Conservation (phyloP, 2,329 filamentous ascomycete genomes). For the Gaeumannomyces tritici region DNA sequence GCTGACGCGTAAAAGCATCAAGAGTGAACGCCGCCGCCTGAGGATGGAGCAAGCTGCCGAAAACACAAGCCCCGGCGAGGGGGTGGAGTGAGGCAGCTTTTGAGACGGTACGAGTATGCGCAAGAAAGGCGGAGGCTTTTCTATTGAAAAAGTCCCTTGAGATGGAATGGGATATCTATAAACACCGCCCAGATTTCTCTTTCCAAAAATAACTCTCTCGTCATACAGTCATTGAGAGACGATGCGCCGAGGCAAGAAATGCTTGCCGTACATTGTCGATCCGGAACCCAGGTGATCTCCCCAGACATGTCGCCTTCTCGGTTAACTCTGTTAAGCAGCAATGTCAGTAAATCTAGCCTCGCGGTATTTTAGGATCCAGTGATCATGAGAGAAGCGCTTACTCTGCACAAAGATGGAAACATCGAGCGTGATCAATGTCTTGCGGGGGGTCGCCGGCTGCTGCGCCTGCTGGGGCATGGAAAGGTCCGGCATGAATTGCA, state of each 20-base stretch:
- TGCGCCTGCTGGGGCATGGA: not conserved
- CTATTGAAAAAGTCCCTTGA: no score
- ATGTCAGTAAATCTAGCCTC: not conserved
- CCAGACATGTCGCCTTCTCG: slow-evolving; percentile 17
- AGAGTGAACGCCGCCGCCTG: not conserved
- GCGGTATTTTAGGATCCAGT: no score
- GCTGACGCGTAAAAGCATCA: slow-evolving; percentile 6
- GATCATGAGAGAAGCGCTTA: slow-evolving; percentile 4
- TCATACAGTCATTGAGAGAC: not conserved
- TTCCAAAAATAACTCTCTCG: not conserved
- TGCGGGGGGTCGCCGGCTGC: not conserved
- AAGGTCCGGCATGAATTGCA: not conserved
- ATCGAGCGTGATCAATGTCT: slow-evolving; percentile 14
- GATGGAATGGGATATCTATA: no score
- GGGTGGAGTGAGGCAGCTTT: not conserved
- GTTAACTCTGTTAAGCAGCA: slow-evolving; percentile 17
- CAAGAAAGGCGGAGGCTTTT: no score
- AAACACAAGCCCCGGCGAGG: not conserved
- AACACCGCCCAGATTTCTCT: not conserved
- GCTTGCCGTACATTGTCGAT: slow-evolving; percentile 18
- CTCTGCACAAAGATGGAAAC: slow-evolving; percentile 16
- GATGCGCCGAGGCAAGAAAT: slow-evolving; percentile 8
- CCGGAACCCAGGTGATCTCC: slow-evolving; percentile 20
- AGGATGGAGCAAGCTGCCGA: not conserved
- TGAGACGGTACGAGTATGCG: no score